These are phyloP conservation scores for Sporothrix dimorphospora DNA, from an alignment of 2,329 filamentous ascomycete genomes.

Conservation along the genomic window DNA sequence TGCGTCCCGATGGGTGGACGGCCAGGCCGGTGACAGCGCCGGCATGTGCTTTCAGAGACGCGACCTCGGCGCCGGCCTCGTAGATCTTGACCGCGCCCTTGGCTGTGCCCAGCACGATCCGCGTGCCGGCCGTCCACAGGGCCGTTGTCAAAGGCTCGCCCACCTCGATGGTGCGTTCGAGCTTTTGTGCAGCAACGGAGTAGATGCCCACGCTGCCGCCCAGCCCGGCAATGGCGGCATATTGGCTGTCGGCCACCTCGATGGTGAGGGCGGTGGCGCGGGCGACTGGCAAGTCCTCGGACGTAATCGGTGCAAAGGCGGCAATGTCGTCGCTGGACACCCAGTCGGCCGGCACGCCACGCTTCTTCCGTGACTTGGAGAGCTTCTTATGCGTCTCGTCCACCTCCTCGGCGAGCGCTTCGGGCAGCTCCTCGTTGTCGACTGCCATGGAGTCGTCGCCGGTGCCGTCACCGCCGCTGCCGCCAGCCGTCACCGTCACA, in stretches of 20 bases:
- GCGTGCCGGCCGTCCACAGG: constrained; percentile 68
- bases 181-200: constrained; percentile 67
- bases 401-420: constrained; percentile 70
- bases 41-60: constrained; percentile 77
- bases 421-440: constrained; percentile 76
- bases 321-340: constrained; percentile 72
- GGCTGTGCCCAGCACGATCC: constrained; percentile 72
- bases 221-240: constrained; percentile 74
- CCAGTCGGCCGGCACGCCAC: constrained; percentile 83
- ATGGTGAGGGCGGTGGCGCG: constrained; percentile 55
- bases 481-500: constrained; percentile 66
- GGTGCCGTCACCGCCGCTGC: constrained; percentile 49
- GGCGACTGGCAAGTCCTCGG: constrained; percentile 52
- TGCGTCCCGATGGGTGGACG: constrained; percentile 78
- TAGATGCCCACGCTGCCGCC: constrained; percentile 76
- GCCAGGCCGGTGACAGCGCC: constrained; percentile 78
- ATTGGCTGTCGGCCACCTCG: constrained; percentile 52
- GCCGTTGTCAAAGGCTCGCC: constrained; percentile 69
- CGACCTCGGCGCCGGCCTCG: constrained; percentile 68
- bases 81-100: constrained; percentile 82
- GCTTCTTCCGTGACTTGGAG: constrained; percentile 86
- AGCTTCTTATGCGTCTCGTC: constrained; percentile 82
- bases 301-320: constrained; percentile 49
- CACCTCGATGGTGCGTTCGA: constrained; percentile 69
- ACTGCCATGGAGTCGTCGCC: constrained; percentile 85